Conservation (phyloP, 2,329 filamentous ascomycete genomes). For the Chaetomiaceae sp. region DNA sequence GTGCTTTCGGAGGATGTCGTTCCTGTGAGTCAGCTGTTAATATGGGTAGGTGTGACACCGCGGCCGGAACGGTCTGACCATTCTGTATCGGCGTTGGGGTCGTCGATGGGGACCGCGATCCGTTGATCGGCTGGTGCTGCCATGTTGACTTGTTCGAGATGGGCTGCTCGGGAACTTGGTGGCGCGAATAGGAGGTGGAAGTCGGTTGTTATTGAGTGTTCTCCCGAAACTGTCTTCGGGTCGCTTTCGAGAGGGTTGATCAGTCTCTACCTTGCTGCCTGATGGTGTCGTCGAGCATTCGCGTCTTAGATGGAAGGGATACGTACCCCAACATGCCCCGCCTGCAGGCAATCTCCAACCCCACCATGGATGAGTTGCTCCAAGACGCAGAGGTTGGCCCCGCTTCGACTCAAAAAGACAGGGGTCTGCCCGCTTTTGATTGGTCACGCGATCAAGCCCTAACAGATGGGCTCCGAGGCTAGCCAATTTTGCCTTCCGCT, state of each 20-base stretch:
- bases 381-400: constrained; percentile 5
- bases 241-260: neutral
- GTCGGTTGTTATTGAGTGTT: no score
- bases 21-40: constrained; percentile 54
- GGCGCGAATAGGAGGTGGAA: no score
- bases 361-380: constrained; percentile 14
- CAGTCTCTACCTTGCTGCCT: constrained; percentile 9
- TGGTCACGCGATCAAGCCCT: constrained; percentile 27
- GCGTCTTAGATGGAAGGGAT: neutral
- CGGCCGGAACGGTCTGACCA: constrained; percentile 54
- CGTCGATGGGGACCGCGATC: constrained; percentile 79
- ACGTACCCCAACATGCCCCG: constrained; percentile 14
- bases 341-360: constrained; percentile 6
- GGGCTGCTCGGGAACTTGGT: neutral
- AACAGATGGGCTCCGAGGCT: constrained; percentile 30
- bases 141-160: constrained; percentile 38
- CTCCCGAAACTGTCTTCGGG: no score
- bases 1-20: constrained; percentile 96
- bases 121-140: constrained; percentile 59
- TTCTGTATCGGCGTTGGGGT: constrained; percentile 97
- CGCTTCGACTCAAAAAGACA: constrained; percentile 9
- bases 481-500: constrained; percentile 34
- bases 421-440: constrained; percentile 12
- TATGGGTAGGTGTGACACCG: neutral
- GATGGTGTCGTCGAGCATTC: constrained; percentile 6